Evolutionary conservation across 1,284 basidiomycete genomes (phyloP), one percentile per base, ranked within the genome.

Genomic region (Somion occarium): DNA sequence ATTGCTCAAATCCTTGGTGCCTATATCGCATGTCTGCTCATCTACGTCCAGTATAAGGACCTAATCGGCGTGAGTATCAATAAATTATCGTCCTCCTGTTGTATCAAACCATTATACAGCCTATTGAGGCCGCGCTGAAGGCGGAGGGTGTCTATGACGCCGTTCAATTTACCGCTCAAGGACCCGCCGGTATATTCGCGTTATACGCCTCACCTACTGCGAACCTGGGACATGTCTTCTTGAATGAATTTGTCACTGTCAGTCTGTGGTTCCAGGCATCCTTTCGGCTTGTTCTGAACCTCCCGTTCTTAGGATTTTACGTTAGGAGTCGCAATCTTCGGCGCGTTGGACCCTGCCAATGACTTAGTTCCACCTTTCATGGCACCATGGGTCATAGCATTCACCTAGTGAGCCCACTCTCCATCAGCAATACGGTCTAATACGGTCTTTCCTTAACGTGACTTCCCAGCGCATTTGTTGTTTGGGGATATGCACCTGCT

Each of bases 221-320:
- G 42, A 76, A 73, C 43, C 64, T 85, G 18, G 69, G 72, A 18
- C 70, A 74, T 13, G 74, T 73, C 37, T 80, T 85, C 61, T 64
- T 86, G 51, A 88, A 84, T 61, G 85, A 88, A 55, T 84, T 85
- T 56, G 68, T 83, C 41, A 75, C 72, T 42, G 83, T 86, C 60
- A 59, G 77, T 64, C 60, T 59, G 78, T 64, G 13, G n/a, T 23
- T 54, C 26, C 30, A 7, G 43, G 18, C 7, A 7, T 42, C 18
- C 39, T 7, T 42, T 42, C 9, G 15, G 5, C 9, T 18, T 18
- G 5, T 42, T n/a, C 15, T 7, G 9, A 9, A 42, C 7, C 18
- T 9, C 5, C 18, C 24, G n/a, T 24, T 23, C 4, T 12, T n/a
- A 44, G 43, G 23, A 19, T 25, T 44, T 44, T 24, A n/a, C 24